Conservation (phyloP, 805 yeast species). For the Lachancea sp. region DNA sequence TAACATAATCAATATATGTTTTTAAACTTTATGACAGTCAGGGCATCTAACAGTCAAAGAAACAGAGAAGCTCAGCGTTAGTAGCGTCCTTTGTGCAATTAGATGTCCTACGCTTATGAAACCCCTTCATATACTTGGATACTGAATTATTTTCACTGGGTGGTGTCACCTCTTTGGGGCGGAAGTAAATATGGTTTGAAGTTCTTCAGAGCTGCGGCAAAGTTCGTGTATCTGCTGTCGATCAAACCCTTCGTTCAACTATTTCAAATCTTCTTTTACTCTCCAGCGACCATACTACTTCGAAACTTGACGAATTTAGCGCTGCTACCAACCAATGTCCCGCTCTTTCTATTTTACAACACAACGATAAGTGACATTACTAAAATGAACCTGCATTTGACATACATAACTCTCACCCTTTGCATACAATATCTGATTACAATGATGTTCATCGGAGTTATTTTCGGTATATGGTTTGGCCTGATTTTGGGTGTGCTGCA, state of each 20-base stretch:
- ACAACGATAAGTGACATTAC: conserved; percentile 18
- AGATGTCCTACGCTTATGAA: not conserved
- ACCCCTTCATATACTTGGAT: not conserved
- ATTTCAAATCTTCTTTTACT: conserved; percentile 9
- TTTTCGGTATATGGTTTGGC: conserved; percentile 20
- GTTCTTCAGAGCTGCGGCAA: not conserved
- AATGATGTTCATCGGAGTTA: conserved; percentile 16
- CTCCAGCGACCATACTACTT: conserved; percentile 18
- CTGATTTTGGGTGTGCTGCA: conserved; percentile 19
- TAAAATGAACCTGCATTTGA: conserved; percentile 11
- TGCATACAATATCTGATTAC: conserved; percentile 25
- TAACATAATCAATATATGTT: not conserved
- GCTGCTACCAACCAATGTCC: conserved; percentile 25
- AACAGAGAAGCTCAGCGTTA: not conserved
- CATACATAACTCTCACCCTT: conserved; percentile 11
- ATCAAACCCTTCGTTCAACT: conserved; percentile 2
- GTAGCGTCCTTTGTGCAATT: not conserved
- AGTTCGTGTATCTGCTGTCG: not conserved
- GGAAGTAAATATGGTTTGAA: not conserved
- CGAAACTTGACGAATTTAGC: conserved; percentile 14
- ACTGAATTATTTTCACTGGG: not conserved
- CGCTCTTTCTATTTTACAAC: conserved; percentile 20
- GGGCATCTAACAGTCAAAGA: not conserved
- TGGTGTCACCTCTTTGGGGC: not conserved
- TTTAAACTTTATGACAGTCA: not conserved